Evolutionary conservation across 139 green algal species (phyloP).

Genomic region (Chlorella sorokiniana): DNA sequence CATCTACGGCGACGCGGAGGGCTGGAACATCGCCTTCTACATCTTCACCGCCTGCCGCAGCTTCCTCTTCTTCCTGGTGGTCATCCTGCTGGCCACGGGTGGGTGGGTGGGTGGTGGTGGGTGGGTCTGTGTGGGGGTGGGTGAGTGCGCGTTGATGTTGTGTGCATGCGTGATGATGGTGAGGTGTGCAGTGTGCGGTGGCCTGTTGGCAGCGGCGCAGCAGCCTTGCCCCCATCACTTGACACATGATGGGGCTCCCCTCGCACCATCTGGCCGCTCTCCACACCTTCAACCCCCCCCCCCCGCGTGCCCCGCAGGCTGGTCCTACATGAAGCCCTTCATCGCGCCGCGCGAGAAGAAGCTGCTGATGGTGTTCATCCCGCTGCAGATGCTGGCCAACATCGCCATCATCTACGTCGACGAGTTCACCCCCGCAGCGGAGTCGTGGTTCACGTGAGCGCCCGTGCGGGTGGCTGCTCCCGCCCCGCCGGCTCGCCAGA

Average conservation of each 20-base stretch:
- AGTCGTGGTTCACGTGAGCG: slow-evolving; percentile 84
- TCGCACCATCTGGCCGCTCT: too few species aligned
- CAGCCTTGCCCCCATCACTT: too few species aligned
- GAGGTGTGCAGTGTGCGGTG: too few species aligned
- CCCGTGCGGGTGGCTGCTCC: too few species aligned
- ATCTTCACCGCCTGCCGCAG: slow-evolving; percentile 91
- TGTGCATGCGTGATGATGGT: neutral
- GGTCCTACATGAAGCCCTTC: slow-evolving; percentile 96
- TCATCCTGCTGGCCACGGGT: slow-evolving; percentile 93
- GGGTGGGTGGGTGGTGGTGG: neutral
- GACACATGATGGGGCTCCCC: too few species aligned
- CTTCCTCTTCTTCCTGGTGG: slow-evolving; percentile 91
- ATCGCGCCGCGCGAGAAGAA: slow-evolving; percentile 48
- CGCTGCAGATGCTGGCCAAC: slow-evolving; percentile 94
- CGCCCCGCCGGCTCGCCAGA: too few species aligned
- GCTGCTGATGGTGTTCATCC: slow-evolving; percentile 78
- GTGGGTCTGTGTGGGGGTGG: neutral
- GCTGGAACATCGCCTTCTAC: slow-evolving; percentile 98
- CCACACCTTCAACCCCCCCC: neutral
- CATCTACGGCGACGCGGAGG: slow-evolving; percentile 75
- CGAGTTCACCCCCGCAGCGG: slow-evolving; percentile 77
- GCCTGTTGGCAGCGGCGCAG: too few species aligned
- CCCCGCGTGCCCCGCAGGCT: slow-evolving; percentile 45
- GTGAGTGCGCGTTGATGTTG: neutral
- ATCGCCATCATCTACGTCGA: slow-evolving; percentile 92